These are phyloP conservation scores for Cucurbitaria berberidis DNA, from an alignment of 2,329 filamentous ascomycete species.

Conservation along the genomic window DNA sequence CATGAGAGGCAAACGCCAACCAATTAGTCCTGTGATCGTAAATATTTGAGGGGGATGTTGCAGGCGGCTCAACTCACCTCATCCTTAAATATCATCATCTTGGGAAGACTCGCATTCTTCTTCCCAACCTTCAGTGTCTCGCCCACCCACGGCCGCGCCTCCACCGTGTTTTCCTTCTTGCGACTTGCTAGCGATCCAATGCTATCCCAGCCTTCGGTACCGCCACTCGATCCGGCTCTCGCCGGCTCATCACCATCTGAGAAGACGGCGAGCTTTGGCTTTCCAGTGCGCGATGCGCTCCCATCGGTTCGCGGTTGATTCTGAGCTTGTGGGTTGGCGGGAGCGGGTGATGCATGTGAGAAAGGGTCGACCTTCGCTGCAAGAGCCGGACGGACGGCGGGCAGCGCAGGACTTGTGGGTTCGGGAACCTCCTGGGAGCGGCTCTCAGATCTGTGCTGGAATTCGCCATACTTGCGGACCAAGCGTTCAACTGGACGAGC, in stretches of 20 bases:
- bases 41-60: constrained; percentile 49
- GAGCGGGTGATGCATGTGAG: constrained; percentile 53
- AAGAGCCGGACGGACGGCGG: constrained; percentile 79
- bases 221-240: constrained; percentile 61
- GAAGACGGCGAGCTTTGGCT: constrained; percentile 89
- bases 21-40: constrained; percentile 83
- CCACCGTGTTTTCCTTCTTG: constrained; percentile 91
- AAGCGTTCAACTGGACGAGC: constrained; percentile 82
- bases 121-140: constrained; percentile 89
- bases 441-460: constrained; percentile 78
- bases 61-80: constrained; percentile 70
- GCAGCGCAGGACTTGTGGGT: constrained; percentile 86
- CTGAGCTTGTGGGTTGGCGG: constrained; percentile 70
- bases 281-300: constrained; percentile 66
- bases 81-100: constrained; percentile 95
- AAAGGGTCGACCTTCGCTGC: constrained; percentile 89
- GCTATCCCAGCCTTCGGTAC: constrained; percentile 83
- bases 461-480: constrained; percentile 89
- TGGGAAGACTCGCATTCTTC: constrained; percentile 75
- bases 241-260: constrained; percentile 71
- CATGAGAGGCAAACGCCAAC: constrained; percentile 57
- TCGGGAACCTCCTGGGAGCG: constrained; percentile 66
- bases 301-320: constrained; percentile 50
- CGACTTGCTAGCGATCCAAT: constrained; percentile 86
- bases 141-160: constrained; percentile 88